Percentiles rank a stretch among this genome's conserved stretches.
phyloP scores from a whole-genome alignment of 257 asterid genomes.

The Solanum chilense region DNA sequence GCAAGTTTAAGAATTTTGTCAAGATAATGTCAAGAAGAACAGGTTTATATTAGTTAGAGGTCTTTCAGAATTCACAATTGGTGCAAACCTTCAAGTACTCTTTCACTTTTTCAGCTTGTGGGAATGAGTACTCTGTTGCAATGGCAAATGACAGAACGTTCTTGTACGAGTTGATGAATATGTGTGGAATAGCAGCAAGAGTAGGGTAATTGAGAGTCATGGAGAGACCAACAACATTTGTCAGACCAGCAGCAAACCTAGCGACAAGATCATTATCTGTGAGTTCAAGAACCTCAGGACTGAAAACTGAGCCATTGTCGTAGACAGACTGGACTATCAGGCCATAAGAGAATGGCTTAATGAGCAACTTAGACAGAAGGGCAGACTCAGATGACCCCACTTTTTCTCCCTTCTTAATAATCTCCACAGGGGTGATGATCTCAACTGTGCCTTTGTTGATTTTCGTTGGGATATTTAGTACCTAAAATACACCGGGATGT shows the following conservation, averaged over 20 bases:
- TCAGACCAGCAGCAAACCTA: conserved; percentile 16
- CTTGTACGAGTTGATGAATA: conserved; percentile 24
- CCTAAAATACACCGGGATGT: neutral
- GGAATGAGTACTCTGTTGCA: conserved; percentile 20
- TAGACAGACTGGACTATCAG: conserved; percentile 19
- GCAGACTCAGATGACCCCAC: conserved; percentile 33
- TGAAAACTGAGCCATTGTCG: conserved; percentile 24
- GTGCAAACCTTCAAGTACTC: conserved; percentile 17
- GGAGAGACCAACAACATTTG: conserved; percentile 7
- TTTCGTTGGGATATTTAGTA: conserved; percentile 26
- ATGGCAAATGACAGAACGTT: conserved; percentile 17
- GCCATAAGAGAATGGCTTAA: conserved; percentile 33
- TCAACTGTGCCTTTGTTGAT: conserved; percentile 32
- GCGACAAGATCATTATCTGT: conserved; percentile 17
- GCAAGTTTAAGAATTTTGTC: neutral
- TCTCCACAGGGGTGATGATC: conserved; percentile 27
- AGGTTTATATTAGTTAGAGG: neutral
- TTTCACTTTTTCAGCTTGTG: conserved; percentile 17
- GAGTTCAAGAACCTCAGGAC: conserved; percentile 19
- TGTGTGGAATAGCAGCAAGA: conserved; percentile 19
- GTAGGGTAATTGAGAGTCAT: conserved; percentile 17
- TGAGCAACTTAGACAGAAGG: conserved; percentile 21
- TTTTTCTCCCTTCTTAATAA: conserved; percentile 21
- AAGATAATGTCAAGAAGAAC: neutral
- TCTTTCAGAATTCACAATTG: neutral